Evolutionary conservation across 2,329 filamentous ascomycete genomes (phyloP).

Genomic region (Aspergillus tanneri): DNA sequence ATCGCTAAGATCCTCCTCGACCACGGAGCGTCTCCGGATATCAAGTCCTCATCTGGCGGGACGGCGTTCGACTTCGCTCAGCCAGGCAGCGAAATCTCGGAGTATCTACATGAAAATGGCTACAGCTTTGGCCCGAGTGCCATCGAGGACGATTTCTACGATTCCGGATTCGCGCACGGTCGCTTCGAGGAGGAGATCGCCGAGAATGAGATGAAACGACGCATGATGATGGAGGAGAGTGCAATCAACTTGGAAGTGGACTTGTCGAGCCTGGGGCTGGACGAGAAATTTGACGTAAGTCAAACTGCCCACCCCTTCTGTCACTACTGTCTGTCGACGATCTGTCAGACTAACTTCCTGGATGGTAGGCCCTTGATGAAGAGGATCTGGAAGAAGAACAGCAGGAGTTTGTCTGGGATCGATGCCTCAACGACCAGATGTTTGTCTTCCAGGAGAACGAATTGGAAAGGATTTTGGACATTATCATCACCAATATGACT

Average conservation of each 20-base stretch:
- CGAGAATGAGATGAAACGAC: constrained; percentile 88
- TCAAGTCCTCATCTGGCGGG: constrained; percentile 88
- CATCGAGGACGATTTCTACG: constrained; percentile 80
- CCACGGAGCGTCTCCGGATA: constrained; percentile 90
- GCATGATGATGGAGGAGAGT: constrained; percentile 98
- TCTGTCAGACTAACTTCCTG: too few relatives aligned
- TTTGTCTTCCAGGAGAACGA: constrained; percentile 98
- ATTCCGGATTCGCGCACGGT: constrained; percentile 85
- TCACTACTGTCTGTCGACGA: too few relatives aligned
- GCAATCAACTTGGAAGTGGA: constrained; percentile 96
- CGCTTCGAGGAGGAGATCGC: constrained; percentile 96
- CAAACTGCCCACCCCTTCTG: too few relatives aligned
- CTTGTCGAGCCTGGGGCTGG: constrained; percentile 88
- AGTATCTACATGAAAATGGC: constrained; percentile 90
- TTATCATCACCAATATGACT: constrained; percentile 97
- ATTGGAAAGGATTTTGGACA: constrained; percentile 85
- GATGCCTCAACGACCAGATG: constrained; percentile 97
- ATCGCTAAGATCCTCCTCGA: constrained; percentile 93
- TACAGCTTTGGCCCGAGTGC: constrained; percentile 59
- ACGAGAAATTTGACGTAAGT: constrained; percentile 86
- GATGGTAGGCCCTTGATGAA: constrained; percentile 62
- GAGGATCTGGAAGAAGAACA: constrained; percentile 85
- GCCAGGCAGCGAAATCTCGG: constrained; percentile 93
- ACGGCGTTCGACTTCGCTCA: constrained; percentile 95
- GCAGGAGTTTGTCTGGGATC: constrained; percentile 93